Percentiles rank a stretch among this genome's conserved stretches.
Conservation (phyloP, 257 asterid species). For the Solanum medicagineum region DNA sequence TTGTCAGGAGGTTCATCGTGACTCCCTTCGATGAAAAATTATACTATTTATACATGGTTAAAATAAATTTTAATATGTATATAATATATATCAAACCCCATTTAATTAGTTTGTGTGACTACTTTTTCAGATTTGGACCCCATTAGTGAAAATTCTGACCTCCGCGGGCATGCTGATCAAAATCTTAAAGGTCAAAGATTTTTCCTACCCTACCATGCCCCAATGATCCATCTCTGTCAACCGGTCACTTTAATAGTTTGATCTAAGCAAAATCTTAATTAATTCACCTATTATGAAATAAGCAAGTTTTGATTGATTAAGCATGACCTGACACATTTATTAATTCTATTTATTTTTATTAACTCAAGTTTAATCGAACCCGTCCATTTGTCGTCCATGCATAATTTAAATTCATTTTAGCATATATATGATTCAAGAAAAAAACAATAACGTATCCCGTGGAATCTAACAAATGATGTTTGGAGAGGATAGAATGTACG, state of each 20-base stretch:
- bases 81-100: no score
- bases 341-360: not conserved
- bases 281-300: not conserved
- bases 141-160: no score
- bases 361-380: not conserved
- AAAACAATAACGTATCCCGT: not conserved
- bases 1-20: no score
- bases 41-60: no score
- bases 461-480: accelerated
- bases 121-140: no score
- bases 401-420: not conserved
- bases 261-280: not conserved
- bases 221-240: not conserved
- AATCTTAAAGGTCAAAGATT: no score
- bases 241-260: not conserved
- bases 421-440: not conserved
- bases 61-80: no score
- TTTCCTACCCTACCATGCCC: no score
- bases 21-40: no score
- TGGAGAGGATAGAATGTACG: no score
- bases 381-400: not conserved
- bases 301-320: not conserved
- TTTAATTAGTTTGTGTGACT: no score
- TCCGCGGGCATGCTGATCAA: no score
- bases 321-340: not conserved